A percentile compares a stretch with the other conserved stretches of the same genome.
Conservation (phyloP, 768 basidiomycete species). For the Dioszegia aurantiaca region DNA sequence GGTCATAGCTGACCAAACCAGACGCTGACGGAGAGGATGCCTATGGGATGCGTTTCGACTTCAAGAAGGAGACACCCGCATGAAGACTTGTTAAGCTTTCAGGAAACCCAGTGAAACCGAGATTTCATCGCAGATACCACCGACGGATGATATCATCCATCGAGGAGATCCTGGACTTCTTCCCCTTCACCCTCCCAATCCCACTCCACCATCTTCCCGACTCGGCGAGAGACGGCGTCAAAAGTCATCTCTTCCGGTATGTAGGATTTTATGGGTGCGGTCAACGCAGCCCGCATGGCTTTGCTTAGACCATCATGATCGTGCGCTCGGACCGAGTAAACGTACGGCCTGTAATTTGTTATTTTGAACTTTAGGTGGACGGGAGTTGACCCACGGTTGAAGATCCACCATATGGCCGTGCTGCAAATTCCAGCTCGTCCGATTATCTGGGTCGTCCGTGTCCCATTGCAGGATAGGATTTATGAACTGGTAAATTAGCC, state of each 20-base stretch:
- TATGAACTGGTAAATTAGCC: slow-evolving; percentile 35
- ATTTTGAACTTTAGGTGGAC: neutral
- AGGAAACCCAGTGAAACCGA: too few relatives aligned
- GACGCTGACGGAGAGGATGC: slow-evolving; percentile 96
- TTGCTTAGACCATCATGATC: slow-evolving; percentile 25
- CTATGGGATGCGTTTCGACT: slow-evolving; percentile 74
- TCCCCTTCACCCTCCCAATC: slow-evolving; percentile 33
- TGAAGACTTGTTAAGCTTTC: too few relatives aligned
- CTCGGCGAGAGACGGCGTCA: slow-evolving; percentile 21
- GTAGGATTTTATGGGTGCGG: slow-evolving; percentile 33
- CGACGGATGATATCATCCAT: too few relatives aligned
- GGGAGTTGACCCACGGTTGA: slow-evolving; percentile 33
- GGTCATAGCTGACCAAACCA: slow-evolving; percentile 44
- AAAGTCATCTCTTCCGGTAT: slow-evolving; percentile 43
- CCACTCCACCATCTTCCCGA: slow-evolving; percentile 30
- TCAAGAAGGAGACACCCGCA: slow-evolving; percentile 22
- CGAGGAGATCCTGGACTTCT: too few relatives aligned
- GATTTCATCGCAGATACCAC: too few relatives aligned
- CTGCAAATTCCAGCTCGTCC: slow-evolving; percentile 39
- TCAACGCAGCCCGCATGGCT: slow-evolving; percentile 28
- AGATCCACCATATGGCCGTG: slow-evolving; percentile 47
- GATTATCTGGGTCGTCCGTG: slow-evolving; percentile 30
- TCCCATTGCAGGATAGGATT: slow-evolving; percentile 45
- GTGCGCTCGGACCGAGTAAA: slow-evolving; percentile 39
- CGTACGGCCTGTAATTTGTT: slow-evolving; percentile 33